A percentile compares a stretch with the other conserved stretches of the same genome.
These are phyloP conservation scores for Hygrophorus pudorinus DNA, from an alignment of 768 basidiomycete genomes.

Conservation along the genomic window DNA sequence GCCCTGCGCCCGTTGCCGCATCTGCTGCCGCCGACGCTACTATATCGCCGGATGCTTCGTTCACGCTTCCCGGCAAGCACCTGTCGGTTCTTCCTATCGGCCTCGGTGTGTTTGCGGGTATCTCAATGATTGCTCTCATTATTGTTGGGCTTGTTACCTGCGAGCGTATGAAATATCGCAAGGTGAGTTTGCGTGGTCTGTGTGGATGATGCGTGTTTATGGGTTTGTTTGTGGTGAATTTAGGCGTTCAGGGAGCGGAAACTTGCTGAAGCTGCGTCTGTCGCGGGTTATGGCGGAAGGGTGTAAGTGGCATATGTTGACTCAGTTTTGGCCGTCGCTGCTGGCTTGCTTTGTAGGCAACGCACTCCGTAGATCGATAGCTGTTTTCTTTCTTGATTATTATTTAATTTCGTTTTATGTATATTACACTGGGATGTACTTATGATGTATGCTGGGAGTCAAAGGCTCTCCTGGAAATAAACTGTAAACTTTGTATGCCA, in stretches of 20 bases:
- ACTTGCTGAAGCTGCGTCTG: slow-evolving; percentile 51
- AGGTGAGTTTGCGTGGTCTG: slow-evolving; percentile 32
- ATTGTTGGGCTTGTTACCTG: slow-evolving; percentile 79
- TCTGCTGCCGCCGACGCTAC: slow-evolving; percentile 9
- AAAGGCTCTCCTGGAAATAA: too few species aligned
- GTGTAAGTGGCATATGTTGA: slow-evolving; percentile 19
- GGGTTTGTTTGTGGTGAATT: neutral
- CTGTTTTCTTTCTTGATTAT: too few species aligned
- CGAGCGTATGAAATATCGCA: slow-evolving; percentile 81
- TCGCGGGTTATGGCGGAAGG: slow-evolving; percentile 54
- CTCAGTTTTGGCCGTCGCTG: neutral
- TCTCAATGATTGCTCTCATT: slow-evolving; percentile 74
- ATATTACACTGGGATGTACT: too few species aligned
- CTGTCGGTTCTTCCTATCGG: slow-evolving; percentile 75
- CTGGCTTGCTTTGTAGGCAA: neutral
- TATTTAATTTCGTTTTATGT: too few species aligned
- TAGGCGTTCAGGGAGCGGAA: slow-evolving; percentile 70
- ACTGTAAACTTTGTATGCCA: too few species aligned
- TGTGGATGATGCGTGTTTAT: slow-evolving; percentile 1
- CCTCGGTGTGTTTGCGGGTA: slow-evolving; percentile 75
- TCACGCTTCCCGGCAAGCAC: slow-evolving; percentile 62
- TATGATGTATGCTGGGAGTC: too few species aligned
- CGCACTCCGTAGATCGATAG: too few species aligned
- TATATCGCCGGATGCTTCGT: slow-evolving; percentile 25
- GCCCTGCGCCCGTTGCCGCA: slow-evolving; percentile 5